A percentile compares a stretch with the other conserved stretches of the same genome.
Conservation (phyloP, 306 rosid genomes). For the Rosa rugosa region DNA sequence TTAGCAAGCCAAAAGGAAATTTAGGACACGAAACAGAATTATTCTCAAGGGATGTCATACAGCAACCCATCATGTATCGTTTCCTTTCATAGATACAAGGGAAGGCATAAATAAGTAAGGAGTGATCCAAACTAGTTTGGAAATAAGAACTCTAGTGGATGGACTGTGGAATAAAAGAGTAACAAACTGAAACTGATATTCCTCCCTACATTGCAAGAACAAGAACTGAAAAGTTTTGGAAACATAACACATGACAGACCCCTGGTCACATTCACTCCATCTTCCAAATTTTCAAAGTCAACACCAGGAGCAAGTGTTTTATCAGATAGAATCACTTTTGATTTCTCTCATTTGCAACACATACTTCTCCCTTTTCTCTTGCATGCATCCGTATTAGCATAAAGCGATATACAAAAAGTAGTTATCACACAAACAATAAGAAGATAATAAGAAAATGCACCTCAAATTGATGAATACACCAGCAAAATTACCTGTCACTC, state of each 20-base stretch:
- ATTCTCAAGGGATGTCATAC: background rate
- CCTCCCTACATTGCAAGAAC: background rate
- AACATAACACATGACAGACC: background rate
- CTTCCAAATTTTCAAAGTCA: background rate
- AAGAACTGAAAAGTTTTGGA: background rate
- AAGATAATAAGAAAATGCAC: background rate
- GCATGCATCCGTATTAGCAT: background rate
- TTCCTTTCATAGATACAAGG: too few species aligned
- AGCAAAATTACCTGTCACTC: slow-evolving; percentile 64
- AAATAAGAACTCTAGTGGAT: background rate
- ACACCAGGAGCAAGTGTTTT: background rate
- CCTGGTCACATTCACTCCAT: background rate
- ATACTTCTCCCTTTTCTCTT: background rate
- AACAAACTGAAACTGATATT: too few species aligned
- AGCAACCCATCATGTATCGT: background rate
- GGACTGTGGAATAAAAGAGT: background rate
- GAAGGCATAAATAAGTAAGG: background rate
- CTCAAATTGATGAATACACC: slow-evolving; percentile 5
- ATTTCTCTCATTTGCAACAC: background rate
- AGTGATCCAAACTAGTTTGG: background rate
- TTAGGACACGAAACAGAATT: background rate
- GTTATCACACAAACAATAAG: background rate
- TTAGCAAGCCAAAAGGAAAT: background rate
- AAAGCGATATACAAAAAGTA: background rate
- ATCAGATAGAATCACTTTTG: background rate